These are phyloP conservation scores for Aspergillus ostianus DNA, from an alignment of 495 filamentous ascomycete species.

Conservation along the genomic window DNA sequence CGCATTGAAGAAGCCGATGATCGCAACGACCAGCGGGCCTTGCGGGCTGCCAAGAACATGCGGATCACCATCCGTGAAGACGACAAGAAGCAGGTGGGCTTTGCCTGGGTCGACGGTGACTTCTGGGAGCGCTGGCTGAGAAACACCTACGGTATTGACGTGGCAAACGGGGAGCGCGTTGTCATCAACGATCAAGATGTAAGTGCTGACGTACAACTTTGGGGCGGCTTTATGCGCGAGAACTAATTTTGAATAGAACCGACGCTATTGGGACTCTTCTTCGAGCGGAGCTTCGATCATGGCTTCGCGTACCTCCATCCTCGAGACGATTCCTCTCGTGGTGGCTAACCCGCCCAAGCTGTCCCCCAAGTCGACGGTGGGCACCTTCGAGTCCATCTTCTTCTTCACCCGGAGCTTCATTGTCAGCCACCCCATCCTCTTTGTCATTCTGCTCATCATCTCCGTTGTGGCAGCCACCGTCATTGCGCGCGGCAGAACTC, in stretches of 20 bases:
- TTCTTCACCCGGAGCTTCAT: constrained; percentile 70
- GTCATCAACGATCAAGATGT: constrained; percentile 98
- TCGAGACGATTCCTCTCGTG: constrained; percentile 86
- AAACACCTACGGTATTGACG: constrained; percentile 88
- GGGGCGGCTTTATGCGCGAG: constrained; percentile 9
- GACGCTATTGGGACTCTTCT: constrained; percentile 91
- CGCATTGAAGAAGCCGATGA: constrained; percentile 96
- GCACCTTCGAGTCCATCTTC: constrained; percentile 71
- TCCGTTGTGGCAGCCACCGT: constrained; percentile 32
- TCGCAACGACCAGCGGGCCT: constrained; percentile 80
- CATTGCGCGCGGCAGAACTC: constrained; percentile 35
- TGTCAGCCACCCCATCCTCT: constrained; percentile 69
- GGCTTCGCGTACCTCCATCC: constrained; percentile 87
- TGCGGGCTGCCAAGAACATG: constrained; percentile 87
- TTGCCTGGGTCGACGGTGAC: constrained; percentile 97
- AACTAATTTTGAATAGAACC: constrained; percentile 59
- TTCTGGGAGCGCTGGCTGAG: constrained; percentile 98
- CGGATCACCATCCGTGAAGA: constrained; percentile 83
- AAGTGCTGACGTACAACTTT: constrained; percentile 37
- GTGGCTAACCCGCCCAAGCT: constrained; percentile 74
- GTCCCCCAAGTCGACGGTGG: constrained; percentile 81
- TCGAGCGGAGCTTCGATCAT: constrained; percentile 84
- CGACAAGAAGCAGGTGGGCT: constrained; percentile 83
- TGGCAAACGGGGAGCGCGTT: constrained; percentile 81
- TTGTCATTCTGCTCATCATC: constrained; percentile 58